Conservation (phyloP, 1,284 basidiomycete species). For the Ceratobasidium sp. region DNA sequence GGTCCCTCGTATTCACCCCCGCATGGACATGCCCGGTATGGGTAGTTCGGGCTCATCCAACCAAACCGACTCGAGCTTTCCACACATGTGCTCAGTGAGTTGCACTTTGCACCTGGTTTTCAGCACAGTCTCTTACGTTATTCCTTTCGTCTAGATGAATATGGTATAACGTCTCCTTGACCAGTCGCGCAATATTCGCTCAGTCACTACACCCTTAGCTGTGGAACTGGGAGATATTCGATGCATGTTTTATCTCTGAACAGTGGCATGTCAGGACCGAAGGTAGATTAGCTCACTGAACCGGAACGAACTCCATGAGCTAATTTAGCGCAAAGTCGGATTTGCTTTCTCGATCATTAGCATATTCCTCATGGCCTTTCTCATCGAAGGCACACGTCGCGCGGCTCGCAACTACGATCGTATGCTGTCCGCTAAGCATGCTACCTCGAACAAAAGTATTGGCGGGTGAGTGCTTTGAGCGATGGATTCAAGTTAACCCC, state of each 20-base stretch:
- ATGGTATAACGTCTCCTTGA: conserved; percentile 6
- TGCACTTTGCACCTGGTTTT: no score
- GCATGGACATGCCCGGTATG: conserved; percentile 1
- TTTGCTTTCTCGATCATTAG: conserved; percentile 42
- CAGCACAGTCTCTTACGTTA: neutral
- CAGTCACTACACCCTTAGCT: conserved; percentile 8
- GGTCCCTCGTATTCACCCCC: neutral
- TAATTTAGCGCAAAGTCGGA: conserved; percentile 34
- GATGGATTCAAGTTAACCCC: neutral
- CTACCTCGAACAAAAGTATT: neutral
- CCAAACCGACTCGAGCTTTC: neutral
- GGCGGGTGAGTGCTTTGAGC: neutral
- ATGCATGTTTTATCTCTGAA: conserved; percentile 38
- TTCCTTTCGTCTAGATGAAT: conserved; percentile 16
- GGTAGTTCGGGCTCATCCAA: neutral
- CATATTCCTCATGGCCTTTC: conserved; percentile 28
- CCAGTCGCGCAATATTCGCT: neutral
- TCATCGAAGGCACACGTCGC: conserved; percentile 32
- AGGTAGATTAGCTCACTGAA: neutral
- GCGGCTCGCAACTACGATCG: conserved; percentile 37
- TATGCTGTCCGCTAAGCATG: conserved; percentile 14
- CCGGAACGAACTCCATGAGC: neutral
- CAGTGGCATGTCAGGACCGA: conserved; percentile 38
- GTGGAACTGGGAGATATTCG: conserved; percentile 37
- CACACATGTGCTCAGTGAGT: conserved; percentile 23